Evolutionary conservation across 768 basidiomycete species (phyloP), one percentile per base, ranked within the genome.

Genomic region (Sutorius australiensis): DNA sequence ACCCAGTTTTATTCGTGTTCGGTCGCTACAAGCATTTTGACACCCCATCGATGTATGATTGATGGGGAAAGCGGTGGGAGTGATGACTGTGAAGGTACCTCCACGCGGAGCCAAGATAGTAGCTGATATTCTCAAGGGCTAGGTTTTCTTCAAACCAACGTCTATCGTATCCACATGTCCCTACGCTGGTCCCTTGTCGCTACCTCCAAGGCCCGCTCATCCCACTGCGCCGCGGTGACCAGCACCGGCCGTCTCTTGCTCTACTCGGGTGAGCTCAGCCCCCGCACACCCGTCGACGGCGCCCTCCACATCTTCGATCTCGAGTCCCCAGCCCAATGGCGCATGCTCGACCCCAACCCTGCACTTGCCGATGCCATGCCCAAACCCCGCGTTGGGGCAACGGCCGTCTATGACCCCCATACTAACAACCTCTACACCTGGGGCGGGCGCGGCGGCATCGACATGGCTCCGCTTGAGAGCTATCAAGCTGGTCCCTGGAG

Each of bases 191-290:
- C 66, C 6, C 64, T 65, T 13, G 44, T 70, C 24, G 44, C 58
- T 4, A 54, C 16, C 36, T 50, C 51, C 43, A 59, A 48, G 12
- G 64, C 72, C 5, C 70, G 79, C 37, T 79, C 78, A 3, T 78
- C 77, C 3, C 78, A 78, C 54, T 70, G 68, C 10, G 53, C 75
- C 9, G 67, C 64, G 1, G 65, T 74, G 16, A 54, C 71, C 10
- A 41, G 45, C 3, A 4, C 57, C 10, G 68, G 66, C 13, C 62
- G 56, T 21, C 67, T 71, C 9, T 57, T 72, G 28, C 54, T 78
- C 51, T 77, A 77, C 50, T 69, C 73, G 14, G 79, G 78, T 17
- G 78, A 80, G 57, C 66, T 69, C 42, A 63, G 67, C 42, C 75
- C 78, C 0, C 69, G 78, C 36, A 57, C 62, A 28, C 78, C 77